Conservation (phyloP, 176 grass and related monocot species). For the Cenchrus fungigraminus region DNA sequence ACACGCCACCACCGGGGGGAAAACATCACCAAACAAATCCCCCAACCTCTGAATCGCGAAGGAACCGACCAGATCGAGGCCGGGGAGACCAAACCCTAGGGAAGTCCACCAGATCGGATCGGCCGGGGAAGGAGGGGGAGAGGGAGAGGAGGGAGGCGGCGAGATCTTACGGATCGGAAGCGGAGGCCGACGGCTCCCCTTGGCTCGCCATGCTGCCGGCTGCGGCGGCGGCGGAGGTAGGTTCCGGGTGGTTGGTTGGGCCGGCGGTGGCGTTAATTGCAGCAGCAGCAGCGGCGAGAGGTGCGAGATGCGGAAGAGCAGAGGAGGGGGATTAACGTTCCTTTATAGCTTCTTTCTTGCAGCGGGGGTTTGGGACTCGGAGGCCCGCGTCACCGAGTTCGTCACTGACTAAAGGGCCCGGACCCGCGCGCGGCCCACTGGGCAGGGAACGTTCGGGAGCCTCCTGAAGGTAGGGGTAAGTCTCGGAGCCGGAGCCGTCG, state of each 20-base stretch:
- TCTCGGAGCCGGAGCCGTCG: background rate
- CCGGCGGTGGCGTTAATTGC: conserved; percentile 4
- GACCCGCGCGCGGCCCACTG: rapidly evolving
- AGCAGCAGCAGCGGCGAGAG: conserved; percentile 10
- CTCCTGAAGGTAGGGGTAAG: background rate
- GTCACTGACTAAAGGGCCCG: background rate
- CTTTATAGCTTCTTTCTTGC: conserved; percentile 56
- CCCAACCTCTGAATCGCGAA: background rate
- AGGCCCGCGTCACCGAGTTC: background rate
- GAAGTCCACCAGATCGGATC: conserved; percentile 34
- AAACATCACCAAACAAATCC: background rate
- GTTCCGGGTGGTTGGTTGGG: background rate
- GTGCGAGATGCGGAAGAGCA: background rate
- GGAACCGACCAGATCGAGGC: conserved; percentile 7
- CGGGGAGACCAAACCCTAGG: conserved; percentile 7
- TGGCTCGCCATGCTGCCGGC: conserved; percentile 53
- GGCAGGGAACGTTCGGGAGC: background rate
- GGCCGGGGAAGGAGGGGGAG: background rate
- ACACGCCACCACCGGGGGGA: background rate
- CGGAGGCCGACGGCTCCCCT: conserved; percentile 62
- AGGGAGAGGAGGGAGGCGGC: background rate
- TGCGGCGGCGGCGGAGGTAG: background rate
- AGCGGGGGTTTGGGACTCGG: conserved; percentile 3
- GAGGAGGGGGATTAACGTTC: background rate
- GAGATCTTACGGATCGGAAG: conserved; percentile 67